Percentiles rank a stretch among this genome's conserved stretches.
Conservation (phyloP, 1,139 yeast genomes). For the Kluyveromyces sp. region DNA sequence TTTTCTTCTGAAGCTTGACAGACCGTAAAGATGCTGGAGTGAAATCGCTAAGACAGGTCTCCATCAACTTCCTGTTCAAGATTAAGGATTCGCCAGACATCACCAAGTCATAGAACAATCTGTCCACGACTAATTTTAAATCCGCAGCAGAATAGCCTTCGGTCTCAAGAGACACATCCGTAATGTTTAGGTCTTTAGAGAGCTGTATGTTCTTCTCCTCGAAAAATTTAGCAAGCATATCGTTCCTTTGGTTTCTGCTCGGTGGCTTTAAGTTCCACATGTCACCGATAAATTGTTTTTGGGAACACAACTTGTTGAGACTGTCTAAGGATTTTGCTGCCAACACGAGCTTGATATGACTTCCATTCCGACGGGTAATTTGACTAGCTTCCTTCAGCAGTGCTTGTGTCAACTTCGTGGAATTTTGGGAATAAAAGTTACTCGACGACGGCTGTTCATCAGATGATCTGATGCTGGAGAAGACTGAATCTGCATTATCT, state of each 20-base stretch:
- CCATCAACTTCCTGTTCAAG: constrained; percentile 37
- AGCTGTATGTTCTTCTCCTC: constrained; percentile 29
- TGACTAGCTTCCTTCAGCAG: constrained; percentile 36
- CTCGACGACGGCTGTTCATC: constrained; percentile 30
- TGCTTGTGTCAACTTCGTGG: constrained; percentile 32
- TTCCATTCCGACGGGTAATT: constrained; percentile 35
- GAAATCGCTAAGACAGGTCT: constrained; percentile 55
- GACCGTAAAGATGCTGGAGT: constrained; percentile 82
- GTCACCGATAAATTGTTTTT: constrained; percentile 67
- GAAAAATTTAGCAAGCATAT: constrained; percentile 46
- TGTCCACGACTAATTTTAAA: constrained; percentile 61
- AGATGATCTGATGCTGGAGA: constrained; percentile 36
- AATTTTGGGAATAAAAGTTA: constrained; percentile 30
- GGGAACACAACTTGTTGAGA: constrained; percentile 53
- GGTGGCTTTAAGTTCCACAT: constrained; percentile 62
- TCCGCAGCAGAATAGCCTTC: constrained; percentile 91
- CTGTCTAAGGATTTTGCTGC: constrained; percentile 61
- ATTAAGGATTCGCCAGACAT: constrained; percentile 8
- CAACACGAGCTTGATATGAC: constrained; percentile 21
- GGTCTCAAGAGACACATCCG: constrained; percentile 71
- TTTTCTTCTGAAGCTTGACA: constrained; percentile 73
- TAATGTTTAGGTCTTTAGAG: constrained; percentile 43
- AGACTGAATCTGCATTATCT: constrained; percentile 74
- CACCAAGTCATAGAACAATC: constrained; percentile 57
- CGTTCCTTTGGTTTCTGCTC: constrained; percentile 51